Percentiles rank a stretch among this genome's conserved stretches.
phyloP scores from a whole-genome alignment of 257 asterid genomes.

The Solanum clarkiae region DNA sequence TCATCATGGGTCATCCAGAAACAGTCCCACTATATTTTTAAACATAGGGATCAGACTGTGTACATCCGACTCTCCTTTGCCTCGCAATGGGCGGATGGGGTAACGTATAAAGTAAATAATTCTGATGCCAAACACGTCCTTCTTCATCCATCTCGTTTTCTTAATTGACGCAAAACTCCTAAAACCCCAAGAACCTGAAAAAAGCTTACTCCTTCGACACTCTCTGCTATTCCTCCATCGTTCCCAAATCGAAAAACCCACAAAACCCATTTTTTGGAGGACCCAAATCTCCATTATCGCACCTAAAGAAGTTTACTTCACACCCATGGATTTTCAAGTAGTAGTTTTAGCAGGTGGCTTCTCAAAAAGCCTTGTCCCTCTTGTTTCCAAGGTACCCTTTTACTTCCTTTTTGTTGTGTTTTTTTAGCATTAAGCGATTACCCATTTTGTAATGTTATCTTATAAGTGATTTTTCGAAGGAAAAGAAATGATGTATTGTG shows the following conservation, averaged over 20 bases:
- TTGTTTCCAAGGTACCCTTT: conserved; percentile 63
- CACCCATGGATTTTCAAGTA: conserved; percentile 74
- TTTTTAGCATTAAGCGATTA: not conserved
- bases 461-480: not conserved
- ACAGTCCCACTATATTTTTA: too few relatives aligned
- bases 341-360: conserved; percentile 92
- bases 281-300: not conserved
- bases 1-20: too few relatives aligned
- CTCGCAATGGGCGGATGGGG: too few relatives aligned
- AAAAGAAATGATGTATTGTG: not conserved
- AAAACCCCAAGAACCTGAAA: not conserved
- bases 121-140: not conserved
- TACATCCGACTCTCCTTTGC: too few relatives aligned
- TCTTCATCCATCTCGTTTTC: not conserved
- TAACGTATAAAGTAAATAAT: too few relatives aligned
- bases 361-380: conserved; percentile 72
- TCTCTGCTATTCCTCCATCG: not conserved
- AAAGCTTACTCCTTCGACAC: not conserved
- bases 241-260: not conserved
- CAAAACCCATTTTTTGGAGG: not conserved
- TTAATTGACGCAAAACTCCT: not conserved
- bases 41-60: too few relatives aligned
- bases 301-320: not conserved
- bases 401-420: not conserved
- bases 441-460: not conserved